phyloP scores from a whole-genome alignment of 108 stramenopile genomes.

The Cafeteria roenbergensis region DNA sequence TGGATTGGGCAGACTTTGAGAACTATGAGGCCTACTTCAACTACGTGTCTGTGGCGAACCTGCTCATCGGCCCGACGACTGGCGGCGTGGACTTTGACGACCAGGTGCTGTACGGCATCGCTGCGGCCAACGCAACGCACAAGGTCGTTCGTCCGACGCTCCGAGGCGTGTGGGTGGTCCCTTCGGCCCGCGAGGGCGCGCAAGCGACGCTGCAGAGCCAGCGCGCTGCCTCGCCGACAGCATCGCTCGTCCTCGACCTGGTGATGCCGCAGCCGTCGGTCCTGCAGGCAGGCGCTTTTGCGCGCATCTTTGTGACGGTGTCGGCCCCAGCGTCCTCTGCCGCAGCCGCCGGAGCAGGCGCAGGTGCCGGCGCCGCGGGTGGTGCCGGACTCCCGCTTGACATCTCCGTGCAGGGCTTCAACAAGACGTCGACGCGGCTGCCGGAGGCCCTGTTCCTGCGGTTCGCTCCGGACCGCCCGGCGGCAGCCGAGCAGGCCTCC shows the following conservation, averaged over 20 bases:
- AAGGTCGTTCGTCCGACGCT: background rate
- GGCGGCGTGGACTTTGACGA: background rate
- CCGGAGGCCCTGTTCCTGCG: background rate
- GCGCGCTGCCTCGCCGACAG: background rate
- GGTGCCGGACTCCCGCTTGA: background rate
- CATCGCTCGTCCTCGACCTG: background rate
- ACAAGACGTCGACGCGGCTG: background rate
- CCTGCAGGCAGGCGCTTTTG: background rate
- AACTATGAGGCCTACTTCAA: background rate
- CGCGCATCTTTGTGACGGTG: background rate
- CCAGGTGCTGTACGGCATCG: background rate
- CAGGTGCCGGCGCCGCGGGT: background rate
- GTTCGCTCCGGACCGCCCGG: too few relatives aligned
- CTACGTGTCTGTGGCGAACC: background rate
- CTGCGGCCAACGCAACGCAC: background rate
- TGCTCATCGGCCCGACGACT: too few relatives aligned
- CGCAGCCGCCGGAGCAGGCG: background rate
- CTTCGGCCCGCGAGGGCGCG: background rate
- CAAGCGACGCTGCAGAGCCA: background rate
- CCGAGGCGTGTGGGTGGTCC: background rate
- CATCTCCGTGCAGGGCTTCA: background rate
- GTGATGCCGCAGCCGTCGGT: background rate
- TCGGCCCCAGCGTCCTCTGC: background rate
- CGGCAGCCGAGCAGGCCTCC: too few relatives aligned
- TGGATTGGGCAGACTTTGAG: background rate